phyloP scores from a whole-genome alignment of 2,329 filamentous ascomycete species.

The Ascosphaera apis region DNA sequence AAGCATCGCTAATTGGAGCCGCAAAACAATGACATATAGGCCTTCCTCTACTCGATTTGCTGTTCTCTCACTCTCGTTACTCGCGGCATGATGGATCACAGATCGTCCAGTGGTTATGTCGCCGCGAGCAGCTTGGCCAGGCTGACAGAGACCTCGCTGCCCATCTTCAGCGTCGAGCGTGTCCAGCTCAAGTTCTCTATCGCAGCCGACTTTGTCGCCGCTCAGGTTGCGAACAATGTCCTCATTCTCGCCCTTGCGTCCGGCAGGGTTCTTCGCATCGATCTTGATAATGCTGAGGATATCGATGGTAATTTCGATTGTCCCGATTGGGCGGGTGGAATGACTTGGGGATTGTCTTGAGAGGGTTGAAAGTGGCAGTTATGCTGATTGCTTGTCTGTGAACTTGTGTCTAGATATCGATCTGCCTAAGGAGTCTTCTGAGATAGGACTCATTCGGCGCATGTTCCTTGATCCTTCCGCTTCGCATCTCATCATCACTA shows the following conservation, averaged over 20 bases:
- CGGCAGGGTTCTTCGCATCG: slow-evolving; percentile 78
- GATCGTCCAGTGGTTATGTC: slow-evolving; percentile 48
- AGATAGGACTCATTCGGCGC: slow-evolving; percentile 76
- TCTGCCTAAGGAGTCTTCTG: slow-evolving; percentile 74
- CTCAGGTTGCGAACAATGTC: slow-evolving; percentile 93
- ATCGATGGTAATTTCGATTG: slow-evolving; percentile 47
- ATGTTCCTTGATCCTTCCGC: slow-evolving; percentile 97
- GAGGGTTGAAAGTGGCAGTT: too few relatives aligned
- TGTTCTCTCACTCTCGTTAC: not conserved
- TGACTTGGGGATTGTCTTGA: not conserved
- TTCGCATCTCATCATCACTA: slow-evolving; percentile 80
- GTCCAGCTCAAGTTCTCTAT: slow-evolving; percentile 89
- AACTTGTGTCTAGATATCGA: slow-evolving; percentile 67
- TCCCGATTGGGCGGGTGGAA: not conserved
- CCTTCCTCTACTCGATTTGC: not conserved
- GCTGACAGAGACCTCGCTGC: slow-evolving; percentile 38
- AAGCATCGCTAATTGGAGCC: too few relatives aligned
- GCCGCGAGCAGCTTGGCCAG: slow-evolving; percentile 39
- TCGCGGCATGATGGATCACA: slow-evolving; percentile 37
- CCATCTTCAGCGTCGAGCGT: slow-evolving; percentile 84
- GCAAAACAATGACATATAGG: too few relatives aligned
- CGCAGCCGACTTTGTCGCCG: slow-evolving; percentile 84
- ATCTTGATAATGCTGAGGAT: slow-evolving; percentile 78
- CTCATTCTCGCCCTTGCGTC: slow-evolving; percentile 80
- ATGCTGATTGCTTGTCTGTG: not conserved